Evolutionary conservation across 257 asterid species (phyloP).

Genomic region (Solanum ossicruentum): DNA sequence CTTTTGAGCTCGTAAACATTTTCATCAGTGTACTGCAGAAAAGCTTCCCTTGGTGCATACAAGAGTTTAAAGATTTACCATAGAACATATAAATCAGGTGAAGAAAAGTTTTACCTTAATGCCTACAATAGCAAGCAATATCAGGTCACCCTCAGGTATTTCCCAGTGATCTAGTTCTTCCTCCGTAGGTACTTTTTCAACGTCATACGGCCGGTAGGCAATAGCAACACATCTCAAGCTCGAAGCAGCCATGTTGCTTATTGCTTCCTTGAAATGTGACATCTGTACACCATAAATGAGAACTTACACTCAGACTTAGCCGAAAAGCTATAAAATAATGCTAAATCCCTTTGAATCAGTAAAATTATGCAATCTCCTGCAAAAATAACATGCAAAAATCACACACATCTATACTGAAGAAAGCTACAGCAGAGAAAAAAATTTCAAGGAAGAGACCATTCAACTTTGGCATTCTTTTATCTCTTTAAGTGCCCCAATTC

Average conservation of each 20-base stretch:
- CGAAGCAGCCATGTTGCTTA: conserved; percentile 71
- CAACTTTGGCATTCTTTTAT: not conserved
- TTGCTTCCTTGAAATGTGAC: conserved; percentile 39
- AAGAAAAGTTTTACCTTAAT: conserved; percentile 45
- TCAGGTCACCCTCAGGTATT: conserved; percentile 72
- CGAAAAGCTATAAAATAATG: not conserved
- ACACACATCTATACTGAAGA: not conserved
- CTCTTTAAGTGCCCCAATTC: not conserved
- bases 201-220: conserved; percentile 43
- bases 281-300: conserved; percentile 24
- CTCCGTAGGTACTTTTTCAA: conserved; percentile 53
- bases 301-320: not conserved
- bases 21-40: not conserved
- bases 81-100: not conserved
- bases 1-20: not conserved
- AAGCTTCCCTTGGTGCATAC: not conserved
- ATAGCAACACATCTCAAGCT: conserved; percentile 94
- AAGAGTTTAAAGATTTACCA: not conserved
- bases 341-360: not conserved
- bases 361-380: not conserved
- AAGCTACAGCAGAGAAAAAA: not conserved
- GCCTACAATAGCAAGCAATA: conserved; percentile 82
- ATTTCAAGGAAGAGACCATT: not conserved
- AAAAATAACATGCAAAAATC: not conserved
- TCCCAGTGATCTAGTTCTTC: conserved; percentile 71